Percentiles rank a stretch among this genome's conserved stretches.
Conservation (phyloP, 2,329 filamentous ascomycete species). For the Drechslera avenae region DNA sequence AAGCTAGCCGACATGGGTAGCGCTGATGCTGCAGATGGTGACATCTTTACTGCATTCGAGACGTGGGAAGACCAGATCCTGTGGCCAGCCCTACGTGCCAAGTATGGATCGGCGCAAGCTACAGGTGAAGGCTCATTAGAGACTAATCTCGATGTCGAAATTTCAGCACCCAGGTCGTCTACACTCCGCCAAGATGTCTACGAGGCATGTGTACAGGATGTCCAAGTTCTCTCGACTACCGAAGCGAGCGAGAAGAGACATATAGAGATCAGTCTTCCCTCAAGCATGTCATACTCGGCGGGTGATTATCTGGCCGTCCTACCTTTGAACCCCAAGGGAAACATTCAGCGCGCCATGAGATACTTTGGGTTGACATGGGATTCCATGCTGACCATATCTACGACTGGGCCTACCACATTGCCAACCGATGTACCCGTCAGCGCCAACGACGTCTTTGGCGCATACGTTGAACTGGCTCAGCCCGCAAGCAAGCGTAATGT, state of each 20-base stretch:
- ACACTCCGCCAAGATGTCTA: constrained; percentile 46
- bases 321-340: constrained; percentile 69
- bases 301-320: constrained; percentile 79
- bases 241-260: constrained; percentile 44
- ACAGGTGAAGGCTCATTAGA: constrained; percentile 33
- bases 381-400: constrained; percentile 64
- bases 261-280: constrained; percentile 53
- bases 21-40: constrained; percentile 46
- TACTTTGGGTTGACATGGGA: constrained; percentile 73
- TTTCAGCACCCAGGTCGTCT: constrained; percentile 43
- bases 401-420: constrained; percentile 68
- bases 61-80: constrained; percentile 48
- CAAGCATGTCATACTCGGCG: constrained; percentile 65
- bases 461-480: constrained; percentile 74
- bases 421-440: constrained; percentile 66
- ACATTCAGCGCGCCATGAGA: constrained; percentile 66
- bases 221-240: constrained; percentile 35
- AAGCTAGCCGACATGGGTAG: constrained; percentile 40
- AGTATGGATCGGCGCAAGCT: constrained; percentile 35
- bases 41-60: constrained; percentile 51
- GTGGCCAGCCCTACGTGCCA: constrained; percentile 44
- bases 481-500: constrained; percentile 71
- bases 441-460: constrained; percentile 67
- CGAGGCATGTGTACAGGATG: constrained; percentile 44
- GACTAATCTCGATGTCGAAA: constrained; percentile 37